Evolutionary conservation across 352 stramenopile species (phyloP), one percentile per base, ranked within the genome.

Genomic region (Blastocystis sp.): DNA sequence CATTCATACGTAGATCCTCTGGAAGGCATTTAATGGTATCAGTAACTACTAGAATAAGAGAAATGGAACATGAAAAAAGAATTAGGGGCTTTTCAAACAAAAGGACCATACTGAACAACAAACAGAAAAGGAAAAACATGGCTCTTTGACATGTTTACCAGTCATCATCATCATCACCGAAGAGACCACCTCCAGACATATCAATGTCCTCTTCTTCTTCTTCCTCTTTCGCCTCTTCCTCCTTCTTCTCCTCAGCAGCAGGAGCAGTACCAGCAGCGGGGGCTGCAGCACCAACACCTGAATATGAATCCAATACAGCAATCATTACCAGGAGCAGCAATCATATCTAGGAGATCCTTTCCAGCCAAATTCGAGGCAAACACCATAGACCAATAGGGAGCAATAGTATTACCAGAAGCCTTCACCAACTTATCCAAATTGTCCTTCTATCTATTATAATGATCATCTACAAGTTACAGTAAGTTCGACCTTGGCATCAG

Each of bases 161-260:
- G 66, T 78, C 66, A 27, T 78, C 66, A 46, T 78, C 66, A 37
- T 78, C 74, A 29, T 54, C 46, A 14, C 74, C 74, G 19, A 63
- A 63, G 71, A 81, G 56, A 46, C 51, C 51, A 67, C 71, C 71
- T 67, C 71, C 71, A 27, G 24, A 56, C 56, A 67, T 73, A 43
- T 73, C 74, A 39, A 85, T 46, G 74, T 85, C 74, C 59, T 85
- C 74, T 35, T 85, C 74, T 43, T 85, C 74, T 49, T 85, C 49
- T 35, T 85, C 74, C 59, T 85, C 74, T 67, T 81, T 39, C 56
- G 67, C n/a, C 56, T 81, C 37, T 42, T 81, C 37, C 27, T 85
- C 74, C 59, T 85, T 37, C 59, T 85, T 73, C n/a, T 85, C 35
- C 59, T 85, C 74, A 24, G 19, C 59, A 67, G 56, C 37, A 73